Conservation (phyloP, 2,329 filamentous ascomycete species). For the Diaporthe sp. region DNA sequence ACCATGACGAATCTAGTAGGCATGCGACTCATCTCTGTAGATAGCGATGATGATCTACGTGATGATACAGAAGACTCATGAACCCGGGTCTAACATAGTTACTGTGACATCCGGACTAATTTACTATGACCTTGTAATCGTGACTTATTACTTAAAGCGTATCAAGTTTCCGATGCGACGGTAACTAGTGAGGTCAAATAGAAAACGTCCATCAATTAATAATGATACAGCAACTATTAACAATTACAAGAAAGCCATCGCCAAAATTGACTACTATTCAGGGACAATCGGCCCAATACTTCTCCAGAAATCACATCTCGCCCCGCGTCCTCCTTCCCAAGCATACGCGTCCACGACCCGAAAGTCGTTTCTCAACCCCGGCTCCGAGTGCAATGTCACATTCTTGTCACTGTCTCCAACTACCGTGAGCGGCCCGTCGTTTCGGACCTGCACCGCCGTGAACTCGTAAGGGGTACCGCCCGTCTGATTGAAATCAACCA, state of each 20-base stretch:
- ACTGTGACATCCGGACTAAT: too few species aligned
- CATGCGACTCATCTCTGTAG: too few species aligned
- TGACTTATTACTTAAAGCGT: too few species aligned
- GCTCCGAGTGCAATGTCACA: slow-evolving; percentile 22
- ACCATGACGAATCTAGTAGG: too few species aligned
- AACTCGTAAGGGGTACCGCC: not conserved
- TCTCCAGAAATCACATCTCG: slow-evolving; percentile 58
- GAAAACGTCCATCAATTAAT: too few species aligned
- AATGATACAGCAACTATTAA: too few species aligned
- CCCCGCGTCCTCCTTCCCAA: slow-evolving; percentile 60
- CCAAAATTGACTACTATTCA: not conserved
- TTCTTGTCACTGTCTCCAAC: slow-evolving; percentile 49
- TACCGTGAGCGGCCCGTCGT: slow-evolving; percentile 42
- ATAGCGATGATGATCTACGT: too few species aligned
- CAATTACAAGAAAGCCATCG: not conserved
- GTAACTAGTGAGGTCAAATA: too few species aligned
- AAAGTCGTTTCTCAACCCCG: slow-evolving; percentile 45
- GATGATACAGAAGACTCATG: too few species aligned
- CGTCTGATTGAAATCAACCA: slow-evolving; percentile 3
- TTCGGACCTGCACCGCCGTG: slow-evolving; percentile 13
- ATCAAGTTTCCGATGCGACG: too few species aligned
- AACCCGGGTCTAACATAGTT: too few species aligned
- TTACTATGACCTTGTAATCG: too few species aligned
- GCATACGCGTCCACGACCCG: slow-evolving; percentile 55
- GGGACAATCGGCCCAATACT: slow-evolving; percentile 30